Base-by-base conservation (phyloP, 2,329 filamentous ascomycete species). In the Lasiodiplodia citricola region DNA sequence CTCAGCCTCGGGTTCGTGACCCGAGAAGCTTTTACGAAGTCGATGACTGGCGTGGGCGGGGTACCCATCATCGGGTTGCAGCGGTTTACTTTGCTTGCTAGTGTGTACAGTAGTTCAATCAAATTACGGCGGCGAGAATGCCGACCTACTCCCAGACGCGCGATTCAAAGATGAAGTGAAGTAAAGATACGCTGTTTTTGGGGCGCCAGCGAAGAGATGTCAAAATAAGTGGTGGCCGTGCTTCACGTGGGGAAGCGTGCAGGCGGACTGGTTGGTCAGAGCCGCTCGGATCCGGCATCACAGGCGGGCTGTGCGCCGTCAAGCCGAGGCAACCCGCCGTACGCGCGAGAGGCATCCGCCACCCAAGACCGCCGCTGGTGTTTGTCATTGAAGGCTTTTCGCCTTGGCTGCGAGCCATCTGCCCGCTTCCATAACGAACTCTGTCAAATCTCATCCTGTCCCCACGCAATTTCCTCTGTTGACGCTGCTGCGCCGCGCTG, bases 1-100 rank as follows among this genome's bases (percentile, higher is more conserved):
- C 60, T 64, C 31, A 11, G 60, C 60, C 31, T 64, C 44, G 60
- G 23, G 60, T 47, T 35, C 31, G 23, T 38, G 44, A 47, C 47
- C 60, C 16, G 47, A 50, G 44, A 52, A 64, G 58, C 60, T 52
- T 67, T 67, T 58, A 67, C 65, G 65, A 67, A 37, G 55, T 60
- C 57, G 66, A 68, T 55, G 66, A 68, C 56, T 62, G 47, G 56
- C 56, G 55, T 63, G 38, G 41, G 66, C 56, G 56, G 66, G 66
- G 47, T 63, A 47, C 57, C 66, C 35, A 63, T 62, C 56, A 63
- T 52, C 66, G 56, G 66, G 50, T 63, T 62, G 56, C 44, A 52
- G 31, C 65, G 21, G 35, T 38, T 51, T 47, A 35, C n/a, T 23
- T 67, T 67, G 25, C 64, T 60, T 60, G 47, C 41, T 60, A 37